Base-by-base conservation (phyloP, 805 yeast genomes). In the Suhomyces sp. region DNA sequence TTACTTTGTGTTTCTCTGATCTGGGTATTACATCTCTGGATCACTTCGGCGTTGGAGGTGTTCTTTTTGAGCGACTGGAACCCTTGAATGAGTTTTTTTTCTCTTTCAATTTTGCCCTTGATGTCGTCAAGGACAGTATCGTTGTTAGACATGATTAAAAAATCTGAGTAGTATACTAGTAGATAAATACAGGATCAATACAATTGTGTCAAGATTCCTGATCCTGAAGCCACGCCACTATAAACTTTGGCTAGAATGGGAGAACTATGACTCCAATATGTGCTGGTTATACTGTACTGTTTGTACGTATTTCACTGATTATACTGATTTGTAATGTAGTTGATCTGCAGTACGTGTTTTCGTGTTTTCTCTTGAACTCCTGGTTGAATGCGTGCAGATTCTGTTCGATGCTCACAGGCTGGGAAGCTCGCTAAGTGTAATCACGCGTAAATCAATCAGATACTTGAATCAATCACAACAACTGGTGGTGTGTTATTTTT, bases 1-100 rank as follows among this genome's bases (percentile, higher is more conserved):
- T 93, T 94, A 59, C 90, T 85, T 64, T 89, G 90, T 2, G 97
- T 92, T 63, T 94, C 99, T 57, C 93, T 78, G 60, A 94, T 91
- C 62, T 87, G 90, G 26, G 90, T 84, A 71, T 90, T 92, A 75
- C 97, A 92, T 66, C 88, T 85, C 68, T 90, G 96, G 60, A 92
- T 90, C 46, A 93, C 97, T 60, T 82, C 83, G 36, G 87, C 77
- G 70, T 94, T 94, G 56, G 79, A 72, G 10, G 98, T 89, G 58
- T 84, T 85, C 66, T 85, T 85, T 67, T 89, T 85, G 74, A 94
- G 74, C 56, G 87, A 81, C 54, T 87, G 84, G 51, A 96, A 94
- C 51, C 97, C 98, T 55, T 83, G 85, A 47, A 93, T 90, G 70
- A 93, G 86, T 65, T 89, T 91, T 63, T 79, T 78, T 72, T 94